A percentile compares a stretch with the other conserved stretches of the same genome.
phyloP scores from a whole-genome alignment of 108 stramenopile genomes.

The Nannochloropsis salina region DNA sequence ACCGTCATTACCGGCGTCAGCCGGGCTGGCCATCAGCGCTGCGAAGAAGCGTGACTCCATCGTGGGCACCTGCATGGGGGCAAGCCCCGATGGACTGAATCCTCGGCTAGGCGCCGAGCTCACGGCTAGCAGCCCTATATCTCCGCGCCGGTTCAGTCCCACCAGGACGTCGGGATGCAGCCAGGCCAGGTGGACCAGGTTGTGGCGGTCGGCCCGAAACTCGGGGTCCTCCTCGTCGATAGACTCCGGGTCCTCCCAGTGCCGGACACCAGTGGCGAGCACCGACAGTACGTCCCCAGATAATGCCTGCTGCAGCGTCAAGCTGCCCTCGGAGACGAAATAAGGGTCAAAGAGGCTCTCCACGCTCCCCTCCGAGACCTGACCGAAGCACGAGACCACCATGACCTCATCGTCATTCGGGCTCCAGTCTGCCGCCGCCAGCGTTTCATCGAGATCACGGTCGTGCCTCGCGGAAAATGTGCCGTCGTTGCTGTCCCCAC shows the following conservation, averaged over 20 bases:
- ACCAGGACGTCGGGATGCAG: neutral
- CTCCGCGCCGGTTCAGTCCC: neutral
- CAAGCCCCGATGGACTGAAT: neutral
- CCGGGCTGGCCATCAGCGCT: neutral
- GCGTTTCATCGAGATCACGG: neutral
- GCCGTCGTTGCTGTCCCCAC: neutral
- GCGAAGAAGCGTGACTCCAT: neutral
- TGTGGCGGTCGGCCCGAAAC: neutral
- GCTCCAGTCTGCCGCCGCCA: constrained; percentile 15
- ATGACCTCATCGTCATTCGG: constrained; percentile 4
- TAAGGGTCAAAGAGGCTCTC: constrained; percentile 11
- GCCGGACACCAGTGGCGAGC: neutral
- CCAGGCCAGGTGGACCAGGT: neutral
- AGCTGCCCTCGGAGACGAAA: neutral
- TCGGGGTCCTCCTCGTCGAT: neutral
- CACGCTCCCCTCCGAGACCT: neutral
- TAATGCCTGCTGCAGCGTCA: neutral
- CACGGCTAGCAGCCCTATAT: constrained; percentile 9
- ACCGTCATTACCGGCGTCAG: neutral
- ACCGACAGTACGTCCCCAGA: neutral
- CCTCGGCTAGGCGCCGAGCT: neutral
- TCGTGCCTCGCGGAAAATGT: neutral
- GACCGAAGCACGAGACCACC: neutral
- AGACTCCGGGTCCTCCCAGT: neutral
- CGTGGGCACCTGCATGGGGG: neutral